Evolutionary conservation across 2,329 filamentous ascomycete genomes (phyloP), one percentile per base, ranked within the genome.

Genomic region (Aquanectria penicillioides): DNA sequence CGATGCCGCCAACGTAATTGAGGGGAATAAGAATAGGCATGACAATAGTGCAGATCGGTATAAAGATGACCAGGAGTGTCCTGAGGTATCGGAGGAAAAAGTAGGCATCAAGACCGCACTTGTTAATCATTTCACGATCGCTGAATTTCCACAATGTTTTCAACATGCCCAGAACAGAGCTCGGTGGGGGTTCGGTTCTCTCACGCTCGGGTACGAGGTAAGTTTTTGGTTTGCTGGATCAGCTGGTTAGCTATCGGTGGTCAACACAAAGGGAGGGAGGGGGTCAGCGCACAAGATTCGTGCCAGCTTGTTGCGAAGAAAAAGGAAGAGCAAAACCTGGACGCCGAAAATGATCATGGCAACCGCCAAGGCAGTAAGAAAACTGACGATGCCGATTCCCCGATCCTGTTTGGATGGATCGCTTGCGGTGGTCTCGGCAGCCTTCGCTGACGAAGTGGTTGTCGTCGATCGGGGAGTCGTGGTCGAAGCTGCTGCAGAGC

Each of bases 51-150:
- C 91, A 88, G 55, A 97, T 87, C 2, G 95, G 93, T 33, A 97
- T 79, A 73, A 99, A 98, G 62, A 99, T 97, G 72, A 97, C 89
- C 37, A 98, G 84, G 5, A 98, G 86, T 75, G 71, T 85, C 64
- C 85, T 85, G 12, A 87, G 85, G 71, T 97, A 99, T 62, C 96
- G 91, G 1, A 99, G 83, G 75, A 99, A 99, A 80, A 98, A 97
- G 78, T 97, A 99, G 70, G 94, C 93, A 73, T 99, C 95, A 9
- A 99, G 85, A 15, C 95, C 95, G 67, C 94, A 97, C 76, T 97
- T 97, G 50, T 94, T 90, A 69, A 99, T 97, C 66, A 99, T 87
- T 67, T 97, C 92, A 11, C 92, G 83, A 61, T 92, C 85, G 81
- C 87, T 75, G 78, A 92, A 78, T 79, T 88, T 75, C 78, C 91